Evolutionary conservation across 164 flowering plant genomes (phyloP).

Genomic region (Aristolochia fimbriata): DNA sequence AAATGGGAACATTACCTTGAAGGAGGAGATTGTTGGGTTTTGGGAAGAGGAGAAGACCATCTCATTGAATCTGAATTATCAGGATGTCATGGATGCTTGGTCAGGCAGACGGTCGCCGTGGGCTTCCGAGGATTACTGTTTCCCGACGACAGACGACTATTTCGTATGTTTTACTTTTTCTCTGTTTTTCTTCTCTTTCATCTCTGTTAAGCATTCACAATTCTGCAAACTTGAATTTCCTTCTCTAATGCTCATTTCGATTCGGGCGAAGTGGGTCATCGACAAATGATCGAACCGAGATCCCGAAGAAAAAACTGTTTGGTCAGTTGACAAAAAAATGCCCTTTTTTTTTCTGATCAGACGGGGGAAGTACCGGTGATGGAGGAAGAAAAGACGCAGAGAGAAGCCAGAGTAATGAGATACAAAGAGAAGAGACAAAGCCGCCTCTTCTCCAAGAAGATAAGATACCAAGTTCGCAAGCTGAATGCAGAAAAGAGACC

Average conservation of each 20-base stretch:
- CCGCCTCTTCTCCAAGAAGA: conserved; percentile 64
- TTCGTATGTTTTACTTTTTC: conserved; percentile 25
- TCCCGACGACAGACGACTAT: conserved; percentile 9
- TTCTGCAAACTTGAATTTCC: no score
- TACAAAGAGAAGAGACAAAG: conserved; percentile 62
- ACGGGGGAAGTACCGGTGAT: conserved; percentile 49
- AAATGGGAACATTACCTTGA: conserved; percentile 11
- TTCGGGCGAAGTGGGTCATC: no score
- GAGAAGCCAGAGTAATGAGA: conserved; percentile 58
- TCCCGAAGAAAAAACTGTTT: no score
- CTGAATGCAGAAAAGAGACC: conserved; percentile 77
- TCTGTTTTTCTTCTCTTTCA: no score
- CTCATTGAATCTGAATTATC: conserved; percentile 43
- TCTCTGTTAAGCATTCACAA: no score
- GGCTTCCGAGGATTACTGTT: conserved; percentile 26
- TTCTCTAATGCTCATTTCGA: no score
- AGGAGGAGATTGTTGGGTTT: conserved; percentile 20
- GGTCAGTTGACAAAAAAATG: no score
- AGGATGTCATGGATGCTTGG: conserved; percentile 61
- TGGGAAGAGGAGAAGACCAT: conserved; percentile 26
- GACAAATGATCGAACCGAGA: no score
- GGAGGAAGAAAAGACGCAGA: conserved; percentile 46
- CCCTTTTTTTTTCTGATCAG: conserved; percentile 12
- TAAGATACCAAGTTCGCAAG: conserved; percentile 70
- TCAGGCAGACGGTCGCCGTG: conserved; percentile 42